These are phyloP conservation scores for Claviceps arundinis DNA, from an alignment of 2,329 filamentous ascomycete species.

Conservation along the genomic window DNA sequence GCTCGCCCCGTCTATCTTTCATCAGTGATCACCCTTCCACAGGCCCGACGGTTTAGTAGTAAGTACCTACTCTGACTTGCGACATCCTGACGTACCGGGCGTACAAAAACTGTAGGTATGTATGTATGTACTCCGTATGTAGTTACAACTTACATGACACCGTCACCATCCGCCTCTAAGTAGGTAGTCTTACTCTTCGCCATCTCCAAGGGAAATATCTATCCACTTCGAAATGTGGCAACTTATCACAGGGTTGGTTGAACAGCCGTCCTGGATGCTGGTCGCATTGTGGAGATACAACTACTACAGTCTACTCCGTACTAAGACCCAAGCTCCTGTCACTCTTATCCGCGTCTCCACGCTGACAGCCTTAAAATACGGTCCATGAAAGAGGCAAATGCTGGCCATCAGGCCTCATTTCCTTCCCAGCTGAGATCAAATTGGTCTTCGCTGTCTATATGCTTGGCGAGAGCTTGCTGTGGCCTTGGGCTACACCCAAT, in stretches of 20 bases:
- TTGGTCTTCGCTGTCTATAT: not conserved
- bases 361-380: not conserved
- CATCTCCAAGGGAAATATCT: not conserved
- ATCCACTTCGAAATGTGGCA: conserved; percentile 3
- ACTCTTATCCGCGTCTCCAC: not conserved
- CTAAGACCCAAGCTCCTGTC: not conserved
- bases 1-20: conserved; percentile 2
- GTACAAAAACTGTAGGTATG: not conserved
- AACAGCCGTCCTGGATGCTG: not conserved
- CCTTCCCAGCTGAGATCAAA: not conserved
- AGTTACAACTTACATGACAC: not conserved
- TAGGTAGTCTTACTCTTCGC: not conserved
- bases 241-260: not conserved
- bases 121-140: not conserved
- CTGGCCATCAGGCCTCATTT: not conserved
- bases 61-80: not conserved
- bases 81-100: conserved; percentile 2
- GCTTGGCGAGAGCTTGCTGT: no score
- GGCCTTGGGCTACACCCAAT: not conserved
- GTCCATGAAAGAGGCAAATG: not conserved
- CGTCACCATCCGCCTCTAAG: no score
- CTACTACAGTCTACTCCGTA: not conserved
- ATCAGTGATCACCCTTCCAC: not conserved
- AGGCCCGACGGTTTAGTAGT: not conserved
- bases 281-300: conserved; percentile 1